Evolutionary conservation across 2,329 filamentous ascomycete genomes (phyloP).

Genomic region (Aspergillus pseudotamarii): DNA sequence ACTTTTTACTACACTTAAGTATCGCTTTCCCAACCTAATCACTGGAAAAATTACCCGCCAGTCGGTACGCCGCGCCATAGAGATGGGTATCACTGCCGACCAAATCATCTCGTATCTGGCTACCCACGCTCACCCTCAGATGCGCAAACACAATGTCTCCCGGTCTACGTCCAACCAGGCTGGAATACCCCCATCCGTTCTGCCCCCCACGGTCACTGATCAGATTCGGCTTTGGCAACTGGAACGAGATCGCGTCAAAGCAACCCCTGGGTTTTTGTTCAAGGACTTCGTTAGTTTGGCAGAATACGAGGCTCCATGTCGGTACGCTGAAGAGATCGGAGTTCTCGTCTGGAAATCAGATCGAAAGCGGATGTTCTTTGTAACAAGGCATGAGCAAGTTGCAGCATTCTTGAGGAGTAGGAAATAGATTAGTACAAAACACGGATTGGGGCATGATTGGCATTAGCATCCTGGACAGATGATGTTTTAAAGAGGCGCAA

Average conservation of each 20-base stretch:
- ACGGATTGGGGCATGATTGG: not conserved
- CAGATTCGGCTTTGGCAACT: conserved; percentile 98
- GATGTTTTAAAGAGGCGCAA: conserved; percentile 5
- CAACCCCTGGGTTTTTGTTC: conserved; percentile 82
- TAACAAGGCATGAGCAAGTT: conserved; percentile 87
- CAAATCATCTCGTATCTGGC: conserved; percentile 94
- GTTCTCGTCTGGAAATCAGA: conserved; percentile 88
- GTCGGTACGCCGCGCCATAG: conserved; percentile 84
- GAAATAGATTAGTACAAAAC: conserved; percentile 32
- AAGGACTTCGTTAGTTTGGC: conserved; percentile 78
- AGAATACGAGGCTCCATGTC: conserved; percentile 56
- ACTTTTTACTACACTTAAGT: conserved; percentile 83
- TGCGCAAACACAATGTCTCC: conserved; percentile 64
- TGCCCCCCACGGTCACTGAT: conserved; percentile 94
- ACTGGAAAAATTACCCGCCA: conserved; percentile 87
- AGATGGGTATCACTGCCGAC: conserved; percentile 87
- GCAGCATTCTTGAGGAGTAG: conserved; percentile 73
- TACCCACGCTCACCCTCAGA: conserved; percentile 91
- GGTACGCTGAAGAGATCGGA: conserved; percentile 83
- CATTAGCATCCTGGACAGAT: not conserved
- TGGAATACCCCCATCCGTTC: conserved; percentile 60
- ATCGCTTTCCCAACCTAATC: conserved; percentile 92
- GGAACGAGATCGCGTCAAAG: conserved; percentile 91
- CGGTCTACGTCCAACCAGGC: conserved; percentile 43
- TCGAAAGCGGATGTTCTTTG: conserved; percentile 81